Percentiles rank a stretch among this genome's conserved stretches.
Evolutionary conservation across 345 rosid genomes (phyloP).

Genomic region (Camelina sativa): DNA sequence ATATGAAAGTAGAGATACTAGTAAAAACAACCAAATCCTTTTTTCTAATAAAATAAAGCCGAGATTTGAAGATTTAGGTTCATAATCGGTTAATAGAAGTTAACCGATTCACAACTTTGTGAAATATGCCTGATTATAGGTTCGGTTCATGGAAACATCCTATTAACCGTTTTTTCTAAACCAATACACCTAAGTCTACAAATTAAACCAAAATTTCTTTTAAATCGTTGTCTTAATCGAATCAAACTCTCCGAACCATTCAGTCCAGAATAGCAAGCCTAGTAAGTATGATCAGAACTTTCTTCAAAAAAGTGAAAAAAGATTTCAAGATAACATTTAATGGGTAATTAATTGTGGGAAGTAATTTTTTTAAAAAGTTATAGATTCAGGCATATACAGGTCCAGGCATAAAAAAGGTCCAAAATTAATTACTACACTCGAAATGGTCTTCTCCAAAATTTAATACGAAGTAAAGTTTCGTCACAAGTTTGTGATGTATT

Average conservation of each 20-base stretch:
- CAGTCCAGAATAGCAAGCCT: no score
- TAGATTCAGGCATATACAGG: background rate
- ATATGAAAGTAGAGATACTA: background rate
- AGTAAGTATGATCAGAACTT: no score
- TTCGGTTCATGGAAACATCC: background rate
- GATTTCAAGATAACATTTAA: background rate
- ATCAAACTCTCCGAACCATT: no score
- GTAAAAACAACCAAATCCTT: no score
- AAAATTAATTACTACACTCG: background rate
- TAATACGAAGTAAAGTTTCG: background rate
- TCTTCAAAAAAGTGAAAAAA: background rate
- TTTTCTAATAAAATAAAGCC: background rate
- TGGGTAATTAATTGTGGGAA: background rate
- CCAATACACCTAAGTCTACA: no score
- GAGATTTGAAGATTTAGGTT: background rate
- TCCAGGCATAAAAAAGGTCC: background rate
- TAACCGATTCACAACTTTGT: background rate
- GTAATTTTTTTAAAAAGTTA: background rate
- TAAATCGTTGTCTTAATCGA: no score
- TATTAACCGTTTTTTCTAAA: no score
- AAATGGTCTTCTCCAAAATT: background rate
- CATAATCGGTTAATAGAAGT: background rate
- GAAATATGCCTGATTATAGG: no score
- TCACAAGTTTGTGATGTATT: conserved; percentile 6
- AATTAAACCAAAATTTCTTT: no score